Conservation (phyloP, 306 rosid genomes). For the Clitoria ternatea region DNA sequence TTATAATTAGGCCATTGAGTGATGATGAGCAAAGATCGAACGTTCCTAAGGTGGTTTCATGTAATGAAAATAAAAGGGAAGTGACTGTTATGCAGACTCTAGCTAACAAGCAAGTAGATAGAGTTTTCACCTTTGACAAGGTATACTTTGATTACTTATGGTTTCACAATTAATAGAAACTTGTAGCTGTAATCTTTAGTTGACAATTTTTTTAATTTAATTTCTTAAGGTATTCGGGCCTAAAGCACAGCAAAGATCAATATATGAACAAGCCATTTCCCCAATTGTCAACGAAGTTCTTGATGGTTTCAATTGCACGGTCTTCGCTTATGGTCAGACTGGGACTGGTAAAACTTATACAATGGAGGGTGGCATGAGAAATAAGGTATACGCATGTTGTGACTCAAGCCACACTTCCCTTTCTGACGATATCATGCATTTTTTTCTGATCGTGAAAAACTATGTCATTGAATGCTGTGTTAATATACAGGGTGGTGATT, state of each 20-base stretch:
- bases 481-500: conserved; percentile 65
- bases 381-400: conserved; percentile 54
- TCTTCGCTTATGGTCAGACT: conserved; percentile 96
- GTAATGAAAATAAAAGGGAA: conserved; percentile 80
- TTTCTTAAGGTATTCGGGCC: conserved; percentile 84
- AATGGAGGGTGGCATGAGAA: conserved; percentile 96
- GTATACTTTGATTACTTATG: conserved; percentile 35
- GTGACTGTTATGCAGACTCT: conserved; percentile 76
- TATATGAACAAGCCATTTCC: conserved; percentile 88
- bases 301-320: conserved; percentile 94
- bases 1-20: conserved; percentile 57
- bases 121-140: conserved; percentile 85
- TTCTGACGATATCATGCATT: no score
- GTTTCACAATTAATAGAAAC: not conserved
- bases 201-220: not conserved
- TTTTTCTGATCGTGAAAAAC: not conserved
- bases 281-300: conserved; percentile 94
- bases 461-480: not conserved
- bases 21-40: conserved; percentile 68
- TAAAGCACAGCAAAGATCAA: conserved; percentile 80
- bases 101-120: conserved; percentile 83
- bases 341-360: conserved; percentile 99
- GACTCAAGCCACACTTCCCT: no score
- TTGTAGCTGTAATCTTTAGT: not conserved
- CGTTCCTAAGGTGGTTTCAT: conserved; percentile 60